Base-by-base conservation (phyloP, 2,329 filamentous ascomycete genomes). In the Aspergillus viridinutans region DNA sequence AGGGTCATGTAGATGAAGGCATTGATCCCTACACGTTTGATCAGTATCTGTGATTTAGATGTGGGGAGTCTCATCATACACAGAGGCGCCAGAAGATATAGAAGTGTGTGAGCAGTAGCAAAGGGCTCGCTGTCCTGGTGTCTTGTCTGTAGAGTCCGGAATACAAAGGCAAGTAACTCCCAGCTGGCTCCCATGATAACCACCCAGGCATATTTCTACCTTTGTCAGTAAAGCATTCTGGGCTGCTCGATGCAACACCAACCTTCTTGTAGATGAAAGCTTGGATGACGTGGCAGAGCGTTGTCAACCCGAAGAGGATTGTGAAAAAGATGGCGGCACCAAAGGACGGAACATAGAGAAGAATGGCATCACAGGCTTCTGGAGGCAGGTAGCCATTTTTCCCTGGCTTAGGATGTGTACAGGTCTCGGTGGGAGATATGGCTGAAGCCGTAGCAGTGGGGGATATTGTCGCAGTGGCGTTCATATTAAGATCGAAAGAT, bases 1-100 rank as follows among this genome's bases (percentile, higher is more conserved):
- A 81, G 68, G 3, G 75, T 68, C 75, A 80, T 78, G 65, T 79
- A 80, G 26, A 73, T 72, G 58, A 77, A 81, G 2, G 77, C 77
- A 57, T 80, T 80, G n/a, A 81, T 58, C 61, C 54, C 55, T 57
- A 7, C 9, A 29, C 2, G 4, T 6, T 25, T 47, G 1, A 2
- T 47, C 21, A 23, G 23, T 25, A 47, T 26, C 12, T 9, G 12
- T 9, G 23, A 2, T 21, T 49, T 14, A 3, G 40, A 67, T 25
- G 48, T 43, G 29, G 12, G 35, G 7, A 38, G 28, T 6, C 32
- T 7, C 0, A 43, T 23, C 61, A 48, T 54, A 69, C 64, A 74
- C 0, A 78, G 64, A 3, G 73, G 73, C 0, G 76, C 74, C 4
- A 80, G 68, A 1, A 82, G 67, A 40, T 82, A 74, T 5, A 82